Base-by-base conservation (phyloP, 2,329 filamentous ascomycete species). In the Paraphoma sp. region DNA sequence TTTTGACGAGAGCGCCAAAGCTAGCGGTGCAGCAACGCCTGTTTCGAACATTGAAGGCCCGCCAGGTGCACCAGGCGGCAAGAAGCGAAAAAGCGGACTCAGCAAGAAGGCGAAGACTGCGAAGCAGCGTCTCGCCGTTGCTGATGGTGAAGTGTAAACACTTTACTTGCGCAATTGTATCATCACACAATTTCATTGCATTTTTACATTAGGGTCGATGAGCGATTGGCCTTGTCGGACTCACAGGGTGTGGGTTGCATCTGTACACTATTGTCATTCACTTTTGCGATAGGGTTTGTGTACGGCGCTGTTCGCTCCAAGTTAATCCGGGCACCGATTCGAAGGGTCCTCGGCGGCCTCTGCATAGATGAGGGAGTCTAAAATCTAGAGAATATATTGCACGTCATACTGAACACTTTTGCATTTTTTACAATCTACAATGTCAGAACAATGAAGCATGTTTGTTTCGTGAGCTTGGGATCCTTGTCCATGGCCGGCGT, bases 1-100 rank as follows among this genome's bases (percentile, higher is more conserved):
- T 75, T 99, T 99, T 78, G 94, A 98, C 68, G 93, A 96, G 75
- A 89, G 85, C 68, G 90, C 89, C 65, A 95, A 96, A 72, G 87
- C 87, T 23, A 96, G 91, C 2, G 95, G 93, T 36, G 88, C 93
- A 0, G 92, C 91, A 3, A 97, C 95, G 1, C 93, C 93, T 0
- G 84, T 90, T 10, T 86, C 87, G 48, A 80, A 76, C 7, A 57
- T 61, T 5, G 73, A 75, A 57, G 62, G 63, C 14, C 57, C 65
- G 11, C 58, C 68, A 45, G 62, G 65, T 48, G 66, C 65, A 16
- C 58, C 68, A 40, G 61, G 65, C 51, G 65, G 82, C 72, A 82
- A 86, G 78, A 87, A 90, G 81, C 83, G 87, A 74, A 79, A 79
- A 47, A 59, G 64, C 17, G 76, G 79, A 12, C 73, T 80, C 53